Percentiles rank a stretch among this genome's conserved stretches.
phyloP scores from a whole-genome alignment of 805 yeast species.

The Blastobotrys robertii region DNA sequence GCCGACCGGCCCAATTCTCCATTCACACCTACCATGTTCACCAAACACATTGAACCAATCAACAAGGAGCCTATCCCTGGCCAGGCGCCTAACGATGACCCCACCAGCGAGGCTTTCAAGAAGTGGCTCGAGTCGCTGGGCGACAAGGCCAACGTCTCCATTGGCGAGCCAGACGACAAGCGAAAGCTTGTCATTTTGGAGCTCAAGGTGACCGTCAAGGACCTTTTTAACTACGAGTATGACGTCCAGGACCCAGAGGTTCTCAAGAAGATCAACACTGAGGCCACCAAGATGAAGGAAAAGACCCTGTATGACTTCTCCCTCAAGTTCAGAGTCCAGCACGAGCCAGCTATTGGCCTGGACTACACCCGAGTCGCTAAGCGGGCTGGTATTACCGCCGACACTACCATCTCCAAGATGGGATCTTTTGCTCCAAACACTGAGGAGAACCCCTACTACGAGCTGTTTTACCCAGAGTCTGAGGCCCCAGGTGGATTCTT shows the following conservation, averaged over 20 bases:
- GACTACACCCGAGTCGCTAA: conserved; percentile 77
- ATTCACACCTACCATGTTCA: not conserved
- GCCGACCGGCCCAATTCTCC: not conserved
- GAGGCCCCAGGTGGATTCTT: conserved; percentile 89
- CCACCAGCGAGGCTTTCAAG: conserved; percentile 53
- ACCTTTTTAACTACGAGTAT: conserved; percentile 58
- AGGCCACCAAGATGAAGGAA: conserved; percentile 70
- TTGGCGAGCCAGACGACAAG: conserved; percentile 56
- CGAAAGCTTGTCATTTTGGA: conserved; percentile 73
- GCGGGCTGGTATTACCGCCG: conserved; percentile 81
- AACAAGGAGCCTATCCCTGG: not conserved
- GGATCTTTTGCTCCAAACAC: conserved; percentile 92
- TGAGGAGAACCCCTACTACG: conserved; percentile 66
- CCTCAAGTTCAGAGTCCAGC: conserved; percentile 76
- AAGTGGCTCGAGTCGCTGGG: conserved; percentile 92
- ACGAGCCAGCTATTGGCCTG: conserved; percentile 84
- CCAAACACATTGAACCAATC: not conserved
- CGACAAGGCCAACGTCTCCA: conserved; percentile 48
- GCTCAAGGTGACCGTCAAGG: conserved; percentile 61
- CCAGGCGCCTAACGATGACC: not conserved
- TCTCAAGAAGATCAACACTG: conserved; percentile 47
- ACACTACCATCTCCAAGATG: conserved; percentile 75
- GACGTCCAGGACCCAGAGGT: conserved; percentile 56
- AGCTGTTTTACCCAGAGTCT: conserved; percentile 47
- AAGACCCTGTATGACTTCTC: conserved; percentile 61